Conservation (phyloP, 2,329 filamentous ascomycete species). For the Botrytis sinoallii region DNA sequence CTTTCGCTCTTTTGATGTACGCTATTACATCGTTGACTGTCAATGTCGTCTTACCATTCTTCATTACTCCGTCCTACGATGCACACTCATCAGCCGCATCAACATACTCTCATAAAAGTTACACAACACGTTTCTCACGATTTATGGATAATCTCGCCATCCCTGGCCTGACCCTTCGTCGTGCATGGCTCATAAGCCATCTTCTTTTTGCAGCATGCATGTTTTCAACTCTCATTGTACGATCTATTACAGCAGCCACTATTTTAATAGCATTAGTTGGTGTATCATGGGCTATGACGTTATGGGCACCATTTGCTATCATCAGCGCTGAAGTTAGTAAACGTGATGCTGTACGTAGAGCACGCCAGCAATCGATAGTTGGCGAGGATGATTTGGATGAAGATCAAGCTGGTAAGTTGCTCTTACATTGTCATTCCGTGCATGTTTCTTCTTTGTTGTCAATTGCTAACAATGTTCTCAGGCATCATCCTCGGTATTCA, state of each 20-base stretch:
- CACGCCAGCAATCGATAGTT: slow-evolving; percentile 32
- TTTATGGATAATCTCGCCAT: slow-evolving; percentile 65
- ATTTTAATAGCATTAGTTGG: slow-evolving; percentile 77
- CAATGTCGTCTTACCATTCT: slow-evolving; percentile 80
- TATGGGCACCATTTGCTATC: slow-evolving; percentile 94
- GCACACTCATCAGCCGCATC: slow-evolving; percentile 36
- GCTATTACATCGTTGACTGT: slow-evolving; percentile 78
- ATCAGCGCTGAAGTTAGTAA: slow-evolving; percentile 90
- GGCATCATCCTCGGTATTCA: slow-evolving; percentile 89
- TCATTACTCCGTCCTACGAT: slow-evolving; percentile 77
- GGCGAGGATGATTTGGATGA: slow-evolving; percentile 23
- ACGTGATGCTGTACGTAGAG: slow-evolving; percentile 65
- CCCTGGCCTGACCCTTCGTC: slow-evolving; percentile 78
- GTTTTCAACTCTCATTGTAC: slow-evolving; percentile 78
- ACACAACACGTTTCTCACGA: slow-evolving; percentile 36
- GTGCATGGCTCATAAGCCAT: slow-evolving; percentile 82
- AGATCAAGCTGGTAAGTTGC: slow-evolving; percentile 22
- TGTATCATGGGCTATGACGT: slow-evolving; percentile 86
- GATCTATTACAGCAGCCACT: slow-evolving; percentile 67
- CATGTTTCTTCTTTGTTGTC: not conserved
- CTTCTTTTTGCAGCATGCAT: slow-evolving; percentile 80
- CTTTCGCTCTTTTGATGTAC: slow-evolving; percentile 85
- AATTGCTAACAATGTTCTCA: not conserved
- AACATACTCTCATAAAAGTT: slow-evolving; percentile 26
- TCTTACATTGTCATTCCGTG: not conserved